Evolutionary conservation across 345 rosid species (phyloP), one percentile per base, ranked within the genome.

Genomic region (Bretschneidera sinensis): DNA sequence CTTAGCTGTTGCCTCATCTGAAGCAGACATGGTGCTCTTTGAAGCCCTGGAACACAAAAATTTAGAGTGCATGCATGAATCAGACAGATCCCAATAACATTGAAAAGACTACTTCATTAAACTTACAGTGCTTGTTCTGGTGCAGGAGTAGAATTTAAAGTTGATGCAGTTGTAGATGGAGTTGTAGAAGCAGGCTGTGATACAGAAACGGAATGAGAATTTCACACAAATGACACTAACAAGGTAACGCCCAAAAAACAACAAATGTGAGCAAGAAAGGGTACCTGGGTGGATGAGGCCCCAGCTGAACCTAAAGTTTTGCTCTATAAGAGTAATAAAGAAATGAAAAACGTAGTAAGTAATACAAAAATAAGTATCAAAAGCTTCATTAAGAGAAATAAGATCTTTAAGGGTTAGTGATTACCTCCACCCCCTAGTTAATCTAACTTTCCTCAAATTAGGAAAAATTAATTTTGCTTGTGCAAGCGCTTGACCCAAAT

Each of bases 231-330:
- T 17, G 48, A 59, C 47, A 61, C 55, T 4, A 15, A 63, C 53
- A 50, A 33, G 21, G 54, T 21, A 18, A 24, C 21, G n/a, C 23
- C 20, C 56, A 43, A 43, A 67, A 24, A 28, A 59, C 34, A n/a
- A 64, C 17, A 8, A 58, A n/a, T n/a, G n/a, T n/a, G n/a, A n/a
- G n/a, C 5, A 60, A 45, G 21, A 16, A 54, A 66, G 43, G 31
- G 57, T 66, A 85, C 95, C 88, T 80, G 98, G 70, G 74, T 63
- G 21, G 91, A 79, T 13, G 87, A 78, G 48, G 76, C 68, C 49
- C 79, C 87, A 59, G 79, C 67, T 28, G 92, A 76, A 60, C 87
- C 74, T 28, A 66, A 67, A 18, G 85, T 61, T 69, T 89, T 88
- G 74, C 85, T 91, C 98, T 90, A 82, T 72, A 21, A 48, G 45